Evolutionary conservation across 2,329 filamentous ascomycete species (phyloP).

Genomic region (Colletotrichum tabaci): DNA sequence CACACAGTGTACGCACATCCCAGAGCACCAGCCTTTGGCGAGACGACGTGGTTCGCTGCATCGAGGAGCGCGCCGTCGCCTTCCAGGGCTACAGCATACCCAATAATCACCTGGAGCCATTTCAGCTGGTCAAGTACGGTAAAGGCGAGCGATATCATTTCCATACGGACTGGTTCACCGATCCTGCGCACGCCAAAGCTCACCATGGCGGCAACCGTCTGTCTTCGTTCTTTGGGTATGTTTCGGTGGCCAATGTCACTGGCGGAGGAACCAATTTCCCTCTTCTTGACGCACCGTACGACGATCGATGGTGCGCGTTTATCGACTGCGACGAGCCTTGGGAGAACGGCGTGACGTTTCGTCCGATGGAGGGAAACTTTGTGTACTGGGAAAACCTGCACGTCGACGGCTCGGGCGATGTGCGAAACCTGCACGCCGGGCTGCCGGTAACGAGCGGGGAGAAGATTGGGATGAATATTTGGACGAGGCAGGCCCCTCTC

Average conservation of each 20-base stretch:
- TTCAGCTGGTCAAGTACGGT: constrained; percentile 65
- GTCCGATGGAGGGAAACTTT: constrained; percentile 62
- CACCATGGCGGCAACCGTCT: constrained; percentile 58
- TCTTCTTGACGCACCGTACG: constrained; percentile 54
- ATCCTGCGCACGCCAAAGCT: constrained; percentile 54
- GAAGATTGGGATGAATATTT: constrained; percentile 68
- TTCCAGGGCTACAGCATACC: constrained; percentile 60
- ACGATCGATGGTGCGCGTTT: constrained; percentile 51
- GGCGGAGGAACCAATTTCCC: constrained; percentile 67
- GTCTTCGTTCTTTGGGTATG: constrained; percentile 65
- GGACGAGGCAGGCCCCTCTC: constrained; percentile 61
- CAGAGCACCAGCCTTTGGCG: constrained; percentile 61
- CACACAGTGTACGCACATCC: constrained; percentile 59
- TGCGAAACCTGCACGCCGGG: constrained; percentile 62
- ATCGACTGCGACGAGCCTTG: constrained; percentile 65
- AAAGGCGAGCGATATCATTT: constrained; percentile 62
- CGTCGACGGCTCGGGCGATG: constrained; percentile 57
- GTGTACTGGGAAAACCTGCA: constrained; percentile 65
- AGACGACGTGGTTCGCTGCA: constrained; percentile 61
- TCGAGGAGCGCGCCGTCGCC: constrained; percentile 61
- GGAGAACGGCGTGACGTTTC: constrained; percentile 64
- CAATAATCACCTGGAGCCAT: constrained; percentile 59
- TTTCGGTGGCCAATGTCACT: constrained; percentile 56
- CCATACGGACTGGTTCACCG: constrained; percentile 67
- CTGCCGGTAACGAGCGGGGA: constrained; percentile 61